Evolutionary conservation across 352 stramenopile genomes (phyloP).

Genomic region (Phytophthora sojae): DNA sequence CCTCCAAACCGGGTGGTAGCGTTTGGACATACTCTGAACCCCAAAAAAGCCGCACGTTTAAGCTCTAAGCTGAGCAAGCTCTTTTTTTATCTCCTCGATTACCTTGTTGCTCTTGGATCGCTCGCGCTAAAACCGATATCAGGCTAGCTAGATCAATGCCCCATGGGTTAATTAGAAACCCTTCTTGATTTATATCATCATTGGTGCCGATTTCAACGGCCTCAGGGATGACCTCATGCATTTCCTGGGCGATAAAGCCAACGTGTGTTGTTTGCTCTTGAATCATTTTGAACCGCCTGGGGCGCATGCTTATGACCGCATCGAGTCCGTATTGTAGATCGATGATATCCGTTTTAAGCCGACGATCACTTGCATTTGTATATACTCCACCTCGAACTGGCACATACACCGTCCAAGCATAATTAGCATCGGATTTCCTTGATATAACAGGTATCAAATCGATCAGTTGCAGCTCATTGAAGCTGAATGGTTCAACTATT

Average conservation of each 20-base stretch:
- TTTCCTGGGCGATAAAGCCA: conserved; percentile 5
- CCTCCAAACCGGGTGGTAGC: no score
- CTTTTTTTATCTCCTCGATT: no score
- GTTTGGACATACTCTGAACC: neutral
- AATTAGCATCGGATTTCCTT: no score
- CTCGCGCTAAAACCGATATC: no score
- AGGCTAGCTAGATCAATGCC: no score
- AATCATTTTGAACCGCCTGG: neutral
- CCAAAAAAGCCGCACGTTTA: neutral
- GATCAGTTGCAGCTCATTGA: no score
- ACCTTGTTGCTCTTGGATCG: no score
- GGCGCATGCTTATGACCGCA: neutral
- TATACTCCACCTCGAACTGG: neutral
- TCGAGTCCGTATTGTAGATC: conserved; percentile 1
- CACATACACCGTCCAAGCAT: no score
- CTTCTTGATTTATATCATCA: neutral
- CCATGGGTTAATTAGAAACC: no score
- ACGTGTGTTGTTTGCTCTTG: neutral
- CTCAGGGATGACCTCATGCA: neutral
- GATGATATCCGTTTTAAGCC: neutral
- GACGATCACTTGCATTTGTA: conserved; percentile 6
- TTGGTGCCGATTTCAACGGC: neutral
- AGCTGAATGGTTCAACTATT: no score
- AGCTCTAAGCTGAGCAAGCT: neutral
- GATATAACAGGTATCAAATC: no score